phyloP scores from a whole-genome alignment of 345 rosid species.

The Eucalyptus curtisii region DNA sequence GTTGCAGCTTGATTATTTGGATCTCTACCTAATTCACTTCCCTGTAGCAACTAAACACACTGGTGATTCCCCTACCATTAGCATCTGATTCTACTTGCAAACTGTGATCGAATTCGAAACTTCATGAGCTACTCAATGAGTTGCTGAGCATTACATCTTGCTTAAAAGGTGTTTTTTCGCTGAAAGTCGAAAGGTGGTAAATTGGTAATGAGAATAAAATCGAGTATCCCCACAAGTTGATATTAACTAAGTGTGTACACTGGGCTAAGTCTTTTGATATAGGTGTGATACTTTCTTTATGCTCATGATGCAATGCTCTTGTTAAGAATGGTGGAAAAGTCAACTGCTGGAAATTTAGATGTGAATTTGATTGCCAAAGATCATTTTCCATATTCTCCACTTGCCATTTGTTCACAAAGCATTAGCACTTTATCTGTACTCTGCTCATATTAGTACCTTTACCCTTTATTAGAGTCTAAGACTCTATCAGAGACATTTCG shows the following conservation, averaged over 20 bases:
- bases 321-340: neutral
- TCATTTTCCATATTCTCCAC: neutral
- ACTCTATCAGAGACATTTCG: neutral
- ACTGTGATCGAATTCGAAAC: neutral
- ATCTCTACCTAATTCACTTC: slow-evolving; percentile 81
- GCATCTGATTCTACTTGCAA: neutral
- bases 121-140: neutral
- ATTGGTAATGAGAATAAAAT: neutral
- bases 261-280: neutral
- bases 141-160: neutral
- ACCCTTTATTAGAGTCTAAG: neutral
- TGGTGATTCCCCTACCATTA: slow-evolving; percentile 16
- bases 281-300: neutral
- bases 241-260: neutral
- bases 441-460: neutral
- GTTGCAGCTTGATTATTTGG: slow-evolving; percentile 81
- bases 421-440: neutral
- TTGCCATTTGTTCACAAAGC: neutral
- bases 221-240: neutral
- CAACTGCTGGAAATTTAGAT: neutral
- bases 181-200: neutral
- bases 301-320: neutral
- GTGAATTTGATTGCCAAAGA: neutral
- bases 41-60: slow-evolving; percentile 79
- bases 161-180: neutral